Percentiles rank a stretch among this genome's conserved stretches.
Conservation (phyloP, 2,329 filamentous ascomycete species). For the Xenoacremonium recifei region DNA sequence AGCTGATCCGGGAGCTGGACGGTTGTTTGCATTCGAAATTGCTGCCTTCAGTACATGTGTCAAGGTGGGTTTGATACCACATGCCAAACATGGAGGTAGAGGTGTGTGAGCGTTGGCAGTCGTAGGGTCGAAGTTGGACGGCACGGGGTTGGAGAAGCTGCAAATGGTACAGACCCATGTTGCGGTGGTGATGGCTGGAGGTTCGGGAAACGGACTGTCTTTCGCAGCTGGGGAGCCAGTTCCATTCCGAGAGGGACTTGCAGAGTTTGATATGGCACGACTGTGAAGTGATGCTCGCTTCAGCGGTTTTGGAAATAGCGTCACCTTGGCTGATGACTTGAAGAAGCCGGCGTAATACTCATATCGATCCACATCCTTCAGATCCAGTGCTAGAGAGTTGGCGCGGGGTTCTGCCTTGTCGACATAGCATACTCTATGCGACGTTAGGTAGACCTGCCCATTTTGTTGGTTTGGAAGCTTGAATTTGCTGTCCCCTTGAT, state of each 20-base stretch:
- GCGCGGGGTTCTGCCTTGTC: constrained; percentile 83
- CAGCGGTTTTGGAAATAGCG: constrained; percentile 75
- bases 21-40: constrained; percentile 69
- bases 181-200: constrained; percentile 55
- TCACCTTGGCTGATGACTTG: constrained; percentile 93
- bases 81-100: constrained; percentile 83
- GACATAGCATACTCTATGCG: constrained; percentile 93
- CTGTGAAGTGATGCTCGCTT: constrained; percentile 60
- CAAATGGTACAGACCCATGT: constrained; percentile 98
- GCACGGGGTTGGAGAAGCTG: constrained; percentile 89
- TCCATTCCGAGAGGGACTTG: constrained; percentile 44
- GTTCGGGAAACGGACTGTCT: constrained; percentile 37
- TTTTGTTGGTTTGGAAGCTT: constrained; percentile 94
- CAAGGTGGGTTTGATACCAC: constrained; percentile 87
- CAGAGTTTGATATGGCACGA: constrained; percentile 47
- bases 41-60: constrained; percentile 83
- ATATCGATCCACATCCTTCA: constrained; percentile 86
- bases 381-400: constrained; percentile 78
- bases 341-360: constrained; percentile 94
- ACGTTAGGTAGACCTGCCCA: constrained; percentile 94
- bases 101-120: constrained; percentile 77
- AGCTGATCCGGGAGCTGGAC: constrained; percentile 29
- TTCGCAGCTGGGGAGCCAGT: constrained; percentile 46
- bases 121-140: constrained; percentile 87
- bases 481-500: constrained; percentile 65